phyloP scores from a whole-genome alignment of 2,329 filamentous ascomycete genomes.

The Aspergillus quadricinctus region DNA sequence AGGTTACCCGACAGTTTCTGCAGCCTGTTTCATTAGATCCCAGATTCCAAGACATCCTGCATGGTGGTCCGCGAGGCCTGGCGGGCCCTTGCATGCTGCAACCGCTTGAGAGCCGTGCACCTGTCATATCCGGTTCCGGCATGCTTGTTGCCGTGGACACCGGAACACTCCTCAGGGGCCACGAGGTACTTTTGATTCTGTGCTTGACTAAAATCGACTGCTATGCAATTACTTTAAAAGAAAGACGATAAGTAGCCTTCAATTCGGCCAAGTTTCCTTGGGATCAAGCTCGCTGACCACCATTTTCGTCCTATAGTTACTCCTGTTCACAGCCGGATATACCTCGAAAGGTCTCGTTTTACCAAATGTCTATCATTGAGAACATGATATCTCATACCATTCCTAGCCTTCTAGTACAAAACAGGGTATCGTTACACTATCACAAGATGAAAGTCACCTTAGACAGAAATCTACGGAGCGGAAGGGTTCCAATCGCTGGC shows the following conservation, averaged over 20 bases:
- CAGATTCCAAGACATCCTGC: neutral
- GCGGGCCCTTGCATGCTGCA: neutral
- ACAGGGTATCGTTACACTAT: neutral
- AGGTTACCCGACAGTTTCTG: neutral
- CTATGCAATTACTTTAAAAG: neutral
- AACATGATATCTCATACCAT: neutral
- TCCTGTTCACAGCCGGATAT: neutral
- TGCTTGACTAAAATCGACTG: neutral
- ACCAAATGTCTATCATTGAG: neutral
- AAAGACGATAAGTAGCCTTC: neutral
- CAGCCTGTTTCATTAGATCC: neutral
- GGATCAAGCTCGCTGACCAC: neutral
- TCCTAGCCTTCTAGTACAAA: neutral
- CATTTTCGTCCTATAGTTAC: neutral
- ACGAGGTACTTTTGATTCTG: neutral
- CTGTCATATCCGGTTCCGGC: neutral
- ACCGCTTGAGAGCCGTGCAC: neutral
- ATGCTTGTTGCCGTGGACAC: neutral
- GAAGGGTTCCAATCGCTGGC: conserved; percentile 56
- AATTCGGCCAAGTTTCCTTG: neutral
- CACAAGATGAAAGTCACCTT: neutral
- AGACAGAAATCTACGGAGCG: neutral
- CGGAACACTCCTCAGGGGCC: neutral
- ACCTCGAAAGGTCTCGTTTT: neutral
- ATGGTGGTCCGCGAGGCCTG: neutral